Evolutionary conservation across 805 yeast genomes (phyloP), one percentile per base, ranked within the genome.

Genomic region (Cyberlindnera galapagoensis): DNA sequence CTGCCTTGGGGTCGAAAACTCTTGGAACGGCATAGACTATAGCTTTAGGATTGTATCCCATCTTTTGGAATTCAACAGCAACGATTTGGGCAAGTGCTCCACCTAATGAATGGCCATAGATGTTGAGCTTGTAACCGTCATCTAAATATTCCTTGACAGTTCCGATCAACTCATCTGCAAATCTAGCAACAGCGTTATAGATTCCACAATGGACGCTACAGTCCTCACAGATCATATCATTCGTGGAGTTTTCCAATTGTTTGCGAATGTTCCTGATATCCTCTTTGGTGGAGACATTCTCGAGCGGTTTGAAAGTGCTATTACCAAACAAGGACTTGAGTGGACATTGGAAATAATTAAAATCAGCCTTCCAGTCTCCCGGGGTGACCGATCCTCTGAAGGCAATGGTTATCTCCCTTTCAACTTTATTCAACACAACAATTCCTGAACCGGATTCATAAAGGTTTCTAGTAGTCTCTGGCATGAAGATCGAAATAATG

Each of bases 81-180:
- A 73, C 67, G 21, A 83, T 55, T 4, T 65, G 56, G 2, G 87
- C 79, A 31, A 80, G 52, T 0, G 88, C 87, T 6, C 79, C 94
- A 4, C 87, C 88, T 25, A 83, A 55, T 0, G 92, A 83, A 54
- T 84, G 94, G 0, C 94, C 94, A 1, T 76, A 60, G 2, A 79
- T 63, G 2, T 70, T 63, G 5, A 80, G 36, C 14, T 61, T 50
- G 49, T 75, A 79, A 16, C 63, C 66, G 0, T 75, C 71, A 4
- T 38, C 43, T 21, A 43, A 19, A 19, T 67, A 56, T 13, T 59
- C 46, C 9, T 52, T 36, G 14, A 58, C 50, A 13, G 67, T 44
- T 2, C 44, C 39, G 10, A 55, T 44, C 2, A 77, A 57, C 9
- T 54, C 44, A 3, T 49, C 55, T 29, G 65, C 59, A 38, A 73